Base-by-base conservation (phyloP, 768 basidiomycete genomes). In the Lactarius vividus region DNA sequence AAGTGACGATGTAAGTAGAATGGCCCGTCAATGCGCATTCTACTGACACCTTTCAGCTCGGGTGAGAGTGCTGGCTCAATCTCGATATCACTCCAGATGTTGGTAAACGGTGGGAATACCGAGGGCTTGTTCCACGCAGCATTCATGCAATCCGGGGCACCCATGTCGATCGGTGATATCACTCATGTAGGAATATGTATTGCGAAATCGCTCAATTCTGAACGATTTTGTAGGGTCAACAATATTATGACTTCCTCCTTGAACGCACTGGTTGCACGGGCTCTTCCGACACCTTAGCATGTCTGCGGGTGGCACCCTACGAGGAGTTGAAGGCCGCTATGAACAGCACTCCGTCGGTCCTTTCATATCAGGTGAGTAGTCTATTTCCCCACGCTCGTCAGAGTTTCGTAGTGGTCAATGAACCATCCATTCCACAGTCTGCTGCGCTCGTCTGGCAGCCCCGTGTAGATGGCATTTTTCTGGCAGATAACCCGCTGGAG, bases 61-160 rank as follows among this genome's bases (percentile, higher is more conserved):
- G 85, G 85, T 6, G 75, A 85, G 69, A 80, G 78, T 7, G 84
- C 85, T 2, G 85, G 85, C 11, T 82, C 83, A 4, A 80, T 83
- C 57, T 79, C 79, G 6, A 76, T 77, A 0, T 72, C 77, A 2
- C 52, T 80, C 53, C 83, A 84, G 3, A 76, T 82, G 75, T 65
- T 81, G 33, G 73, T 76, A n/a, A 78, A 78, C 64, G 70, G 75
- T 26, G 80, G 79, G 0, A 72, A 76, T 29, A 69, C 69, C 33
- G 75, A 76, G 11, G 76, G 72, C 3, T 72, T 81, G 2, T 82
- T 81, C 74, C 75, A 73, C 8, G 79, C 71, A 5, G 79, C 76
- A 2, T 77, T 81, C 67, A 81, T 83, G 79, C 71, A 80, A 61
- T 80, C 79, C 23, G 79, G 80, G 2, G 74, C 76, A 0, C 77